Percentiles rank a stretch among this genome's conserved stretches.
Conservation (phyloP, 2,329 filamentous ascomycete genomes). For the Cordyceps javanica region DNA sequence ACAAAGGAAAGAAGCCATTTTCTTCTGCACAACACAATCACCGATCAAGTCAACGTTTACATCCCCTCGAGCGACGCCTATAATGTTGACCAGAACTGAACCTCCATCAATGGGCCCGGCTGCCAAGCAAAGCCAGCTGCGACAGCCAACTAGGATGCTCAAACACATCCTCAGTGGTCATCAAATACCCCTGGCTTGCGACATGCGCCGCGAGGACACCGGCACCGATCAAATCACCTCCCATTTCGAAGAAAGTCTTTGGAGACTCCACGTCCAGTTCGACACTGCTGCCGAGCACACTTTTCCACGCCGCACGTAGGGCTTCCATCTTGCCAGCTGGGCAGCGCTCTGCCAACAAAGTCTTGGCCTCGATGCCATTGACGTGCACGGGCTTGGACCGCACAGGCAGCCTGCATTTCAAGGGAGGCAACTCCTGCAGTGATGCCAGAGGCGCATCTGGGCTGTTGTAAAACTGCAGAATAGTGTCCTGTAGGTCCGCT, state of each 20-base stretch:
- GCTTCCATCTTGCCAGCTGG: not conserved
- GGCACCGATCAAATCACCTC: constrained; percentile 1
- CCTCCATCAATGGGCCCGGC: not conserved
- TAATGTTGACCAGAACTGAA: not conserved
- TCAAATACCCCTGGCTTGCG: not conserved
- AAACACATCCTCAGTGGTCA: constrained; percentile 4
- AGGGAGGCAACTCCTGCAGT: not conserved
- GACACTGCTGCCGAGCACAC: not conserved
- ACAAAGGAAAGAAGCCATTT: no score
- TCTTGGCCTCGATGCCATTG: constrained; percentile 3
- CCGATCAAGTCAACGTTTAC: not conserved
- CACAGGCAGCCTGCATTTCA: not conserved
- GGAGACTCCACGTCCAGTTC: not conserved
- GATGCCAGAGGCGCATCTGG: not conserved
- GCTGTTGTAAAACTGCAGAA: not conserved
- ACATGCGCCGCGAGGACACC: not conserved
- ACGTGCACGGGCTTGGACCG: not conserved
- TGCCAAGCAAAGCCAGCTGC: not conserved
- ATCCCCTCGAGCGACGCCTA: not conserved
- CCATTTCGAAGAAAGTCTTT: not conserved
- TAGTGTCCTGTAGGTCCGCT: not conserved
- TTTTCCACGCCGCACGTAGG: not conserved
- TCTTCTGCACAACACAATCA: no score
- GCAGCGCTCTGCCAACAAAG: not conserved
- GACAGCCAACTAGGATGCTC: constrained; percentile 3